phyloP scores from a whole-genome alignment of 139 green algal species.

The Chlorella sp. region DNA sequence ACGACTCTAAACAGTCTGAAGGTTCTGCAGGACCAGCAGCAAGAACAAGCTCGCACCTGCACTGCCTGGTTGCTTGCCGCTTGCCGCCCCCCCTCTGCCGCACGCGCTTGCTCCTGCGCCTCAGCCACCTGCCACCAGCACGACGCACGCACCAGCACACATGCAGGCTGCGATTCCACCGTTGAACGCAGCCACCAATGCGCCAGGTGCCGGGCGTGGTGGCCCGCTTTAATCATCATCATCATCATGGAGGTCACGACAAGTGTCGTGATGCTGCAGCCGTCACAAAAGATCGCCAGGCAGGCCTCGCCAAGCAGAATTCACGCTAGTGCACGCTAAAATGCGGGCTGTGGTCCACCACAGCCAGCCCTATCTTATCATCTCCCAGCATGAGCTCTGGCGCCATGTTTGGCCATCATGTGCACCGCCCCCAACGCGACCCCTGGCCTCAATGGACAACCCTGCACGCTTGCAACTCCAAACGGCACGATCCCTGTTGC shows the following conservation, averaged over 20 bases:
- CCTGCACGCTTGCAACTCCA: neutral
- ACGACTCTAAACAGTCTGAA: too few species aligned
- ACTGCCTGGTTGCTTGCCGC: neutral
- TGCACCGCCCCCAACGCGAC: neutral
- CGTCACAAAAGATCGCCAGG: too few species aligned
- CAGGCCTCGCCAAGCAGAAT: too few species aligned
- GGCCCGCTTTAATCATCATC: too few species aligned
- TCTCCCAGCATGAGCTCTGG: neutral
- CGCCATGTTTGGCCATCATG: neutral
- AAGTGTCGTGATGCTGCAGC: too few species aligned
- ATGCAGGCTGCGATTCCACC: too few species aligned
- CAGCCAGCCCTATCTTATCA: too few species aligned
- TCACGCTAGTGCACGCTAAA: too few species aligned
- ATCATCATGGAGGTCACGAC: too few species aligned
- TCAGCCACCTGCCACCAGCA: slow-evolving; percentile 2
- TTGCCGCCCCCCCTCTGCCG: neutral
- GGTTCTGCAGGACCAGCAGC: neutral
- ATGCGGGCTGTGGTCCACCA: too few species aligned
- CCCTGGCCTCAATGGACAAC: neutral
- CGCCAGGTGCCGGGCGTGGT: too few species aligned
- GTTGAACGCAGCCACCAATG: neutral
- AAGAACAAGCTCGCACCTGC: neutral
- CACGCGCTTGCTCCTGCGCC: neutral
- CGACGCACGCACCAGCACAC: too few species aligned
- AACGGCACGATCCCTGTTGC: neutral